Percentiles rank a stretch among this genome's conserved stretches.
Evolutionary conservation across 352 stramenopile species (phyloP).

Genomic region (Pythium utonaiense): DNA sequence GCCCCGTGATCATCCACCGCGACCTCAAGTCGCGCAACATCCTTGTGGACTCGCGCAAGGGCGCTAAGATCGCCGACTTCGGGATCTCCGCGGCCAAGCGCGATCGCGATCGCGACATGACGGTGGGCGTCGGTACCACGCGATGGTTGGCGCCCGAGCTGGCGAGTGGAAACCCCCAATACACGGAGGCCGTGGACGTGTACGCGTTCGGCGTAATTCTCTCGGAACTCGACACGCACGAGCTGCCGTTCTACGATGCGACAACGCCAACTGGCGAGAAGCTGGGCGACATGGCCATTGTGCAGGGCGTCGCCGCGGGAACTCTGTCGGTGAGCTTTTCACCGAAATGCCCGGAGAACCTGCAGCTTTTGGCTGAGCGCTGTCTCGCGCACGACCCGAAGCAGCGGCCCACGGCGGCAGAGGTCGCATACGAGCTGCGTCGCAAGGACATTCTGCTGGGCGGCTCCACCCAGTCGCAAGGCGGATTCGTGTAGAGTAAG

Average conservation of each 20-base stretch:
- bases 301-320: conserved; percentile 50
- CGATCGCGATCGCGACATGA: conserved; percentile 54
- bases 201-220: conserved; percentile 71
- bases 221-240: conserved; percentile 65
- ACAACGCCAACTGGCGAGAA: conserved; percentile 25
- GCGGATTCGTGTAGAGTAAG: conserved; percentile 18
- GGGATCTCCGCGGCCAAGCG: conserved; percentile 55
- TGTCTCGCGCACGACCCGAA: conserved; percentile 53
- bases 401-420: conserved; percentile 44
- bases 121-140: conserved; percentile 51
- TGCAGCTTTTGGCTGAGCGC: conserved; percentile 42
- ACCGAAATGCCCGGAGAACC: conserved; percentile 35
- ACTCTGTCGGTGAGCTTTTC: conserved; percentile 39
- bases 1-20: conserved; percentile 60
- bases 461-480: conserved; percentile 6
- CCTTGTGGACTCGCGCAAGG: conserved; percentile 53
- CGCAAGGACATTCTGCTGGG: conserved; percentile 43
- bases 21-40: conserved; percentile 78
- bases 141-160: conserved; percentile 67
- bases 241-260: conserved; percentile 56
- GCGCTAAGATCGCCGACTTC: conserved; percentile 67
- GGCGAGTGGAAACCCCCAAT: conserved; percentile 49
- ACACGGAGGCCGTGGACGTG: conserved; percentile 63
- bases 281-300: conserved; percentile 56
- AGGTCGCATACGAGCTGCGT: conserved; percentile 62